A percentile compares a stretch with the other conserved stretches of the same genome.
Evolutionary conservation across 441 rosid species (phyloP).

Genomic region (Cnidoscolus chayamansa): DNA sequence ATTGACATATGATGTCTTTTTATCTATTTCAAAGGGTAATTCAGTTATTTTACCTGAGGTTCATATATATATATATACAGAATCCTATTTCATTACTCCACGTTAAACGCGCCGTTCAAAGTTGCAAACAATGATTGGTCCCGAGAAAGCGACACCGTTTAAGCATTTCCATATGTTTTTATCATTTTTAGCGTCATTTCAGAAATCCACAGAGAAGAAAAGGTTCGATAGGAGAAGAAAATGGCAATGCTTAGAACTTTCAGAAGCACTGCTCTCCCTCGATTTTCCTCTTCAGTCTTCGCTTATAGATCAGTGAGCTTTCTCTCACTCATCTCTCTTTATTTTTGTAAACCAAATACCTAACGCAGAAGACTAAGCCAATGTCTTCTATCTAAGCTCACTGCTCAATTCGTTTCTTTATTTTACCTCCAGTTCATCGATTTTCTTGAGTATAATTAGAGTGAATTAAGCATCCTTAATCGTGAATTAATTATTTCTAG

Average conservation of each 20-base stretch:
- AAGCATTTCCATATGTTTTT: background rate
- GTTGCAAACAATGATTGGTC: background rate
- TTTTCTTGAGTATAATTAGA: background rate
- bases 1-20: too few relatives aligned
- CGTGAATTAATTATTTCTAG: background rate
- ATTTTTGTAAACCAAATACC: too few relatives aligned
- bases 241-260: slow-evolving; percentile 23
- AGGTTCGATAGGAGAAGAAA: background rate
- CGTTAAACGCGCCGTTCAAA: too few relatives aligned
- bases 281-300: slow-evolving; percentile 23
- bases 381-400: background rate
- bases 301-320: slow-evolving; percentile 37
- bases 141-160: background rate
- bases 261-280: slow-evolving; percentile 20
- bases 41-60: too few relatives aligned
- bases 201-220: background rate
- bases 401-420: too few relatives aligned
- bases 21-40: too few relatives aligned
- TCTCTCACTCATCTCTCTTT: background rate
- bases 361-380: background rate
- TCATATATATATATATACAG: too few relatives aligned
- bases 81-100: too few relatives aligned
- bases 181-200: background rate
- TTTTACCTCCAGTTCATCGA: background rate
- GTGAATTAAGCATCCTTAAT: background rate